phyloP scores from a whole-genome alignment of 768 basidiomycete species.

The Russula olivacea region DNA sequence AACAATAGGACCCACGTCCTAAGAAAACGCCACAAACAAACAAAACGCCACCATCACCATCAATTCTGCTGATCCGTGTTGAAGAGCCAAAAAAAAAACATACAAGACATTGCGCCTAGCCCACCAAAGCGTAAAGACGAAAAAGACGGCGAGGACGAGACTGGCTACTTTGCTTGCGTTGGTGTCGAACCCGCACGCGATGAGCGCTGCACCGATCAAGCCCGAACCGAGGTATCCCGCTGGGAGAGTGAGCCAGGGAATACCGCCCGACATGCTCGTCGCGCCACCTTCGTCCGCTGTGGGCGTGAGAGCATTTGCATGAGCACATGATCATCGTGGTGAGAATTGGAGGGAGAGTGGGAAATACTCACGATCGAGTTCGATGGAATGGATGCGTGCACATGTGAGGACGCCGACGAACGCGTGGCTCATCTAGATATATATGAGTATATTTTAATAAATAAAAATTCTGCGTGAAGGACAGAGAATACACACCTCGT shows the following conservation, averaged over 20 bases:
- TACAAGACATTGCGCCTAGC: conserved; percentile 69
- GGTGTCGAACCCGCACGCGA: conserved; percentile 84
- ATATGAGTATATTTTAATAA: not conserved
- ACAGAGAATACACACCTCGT: conserved; percentile 50
- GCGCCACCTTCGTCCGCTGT: conserved; percentile 84
- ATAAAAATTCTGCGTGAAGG: not conserved
- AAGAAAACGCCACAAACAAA: not conserved
- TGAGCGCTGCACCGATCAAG: conserved; percentile 80
- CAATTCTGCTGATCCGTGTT: not conserved
- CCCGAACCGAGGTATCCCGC: conserved; percentile 84
- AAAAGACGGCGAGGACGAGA: conserved; percentile 76
- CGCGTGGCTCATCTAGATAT: conserved; percentile 76
- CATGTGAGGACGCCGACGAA: conserved; percentile 75
- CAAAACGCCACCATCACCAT: not conserved
- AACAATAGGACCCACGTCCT: conserved; percentile 77
- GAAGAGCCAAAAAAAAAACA: conserved; percentile 26
- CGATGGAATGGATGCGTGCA: conserved; percentile 78
- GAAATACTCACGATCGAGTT: conserved; percentile 69
- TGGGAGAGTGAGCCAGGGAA: conserved; percentile 74
- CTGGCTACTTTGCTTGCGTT: conserved; percentile 83
- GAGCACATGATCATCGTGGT: not conserved
- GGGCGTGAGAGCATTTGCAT: not conserved
- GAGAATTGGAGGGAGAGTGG: conserved; percentile 15
- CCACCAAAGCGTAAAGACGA: conserved; percentile 87
- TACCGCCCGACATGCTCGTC: conserved; percentile 82